phyloP scores from a whole-genome alignment of 305 asterid species.

The Coffea humblotiana region DNA sequence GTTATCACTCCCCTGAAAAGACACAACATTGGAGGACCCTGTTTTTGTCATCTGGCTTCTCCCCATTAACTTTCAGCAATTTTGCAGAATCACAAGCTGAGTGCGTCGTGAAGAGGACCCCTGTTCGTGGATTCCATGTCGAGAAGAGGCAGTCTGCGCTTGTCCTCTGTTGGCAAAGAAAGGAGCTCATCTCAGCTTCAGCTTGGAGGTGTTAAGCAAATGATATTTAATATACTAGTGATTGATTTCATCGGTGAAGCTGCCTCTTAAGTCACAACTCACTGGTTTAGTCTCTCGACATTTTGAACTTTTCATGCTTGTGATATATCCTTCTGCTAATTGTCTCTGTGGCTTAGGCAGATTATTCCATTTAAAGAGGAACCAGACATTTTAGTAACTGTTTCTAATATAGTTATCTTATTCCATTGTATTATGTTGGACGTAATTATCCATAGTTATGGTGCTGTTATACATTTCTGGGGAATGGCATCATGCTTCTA shows the following conservation, averaged over 20 bases:
- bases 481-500: constrained; percentile 27
- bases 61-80: constrained; percentile 75
- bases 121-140: constrained; percentile 77
- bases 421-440: constrained; percentile 21
- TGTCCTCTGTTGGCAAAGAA: constrained; percentile 87
- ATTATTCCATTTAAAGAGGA: constrained; percentile 31
- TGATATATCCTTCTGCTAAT: constrained; percentile 33
- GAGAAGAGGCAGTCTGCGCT: constrained; percentile 91
- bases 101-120: constrained; percentile 82
- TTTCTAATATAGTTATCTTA: constrained; percentile 30
- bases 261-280: constrained; percentile 33
- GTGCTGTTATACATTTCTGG: constrained; percentile 27
- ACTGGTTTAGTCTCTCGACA: constrained; percentile 21
- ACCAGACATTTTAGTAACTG: constrained; percentile 31
- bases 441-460: constrained; percentile 19
- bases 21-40: constrained; percentile 87
- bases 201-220: constrained; percentile 86
- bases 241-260: constrained; percentile 32
- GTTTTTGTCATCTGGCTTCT: constrained; percentile 78
- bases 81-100: constrained; percentile 92
- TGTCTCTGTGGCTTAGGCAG: constrained; percentile 40
- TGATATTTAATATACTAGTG: constrained; percentile 14
- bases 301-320: constrained; percentile 32
- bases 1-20: constrained; percentile 59
- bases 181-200: constrained; percentile 90